Evolutionary conservation across 306 rosid genomes (phyloP).

Genomic region (Casuarina equisetifolia): DNA sequence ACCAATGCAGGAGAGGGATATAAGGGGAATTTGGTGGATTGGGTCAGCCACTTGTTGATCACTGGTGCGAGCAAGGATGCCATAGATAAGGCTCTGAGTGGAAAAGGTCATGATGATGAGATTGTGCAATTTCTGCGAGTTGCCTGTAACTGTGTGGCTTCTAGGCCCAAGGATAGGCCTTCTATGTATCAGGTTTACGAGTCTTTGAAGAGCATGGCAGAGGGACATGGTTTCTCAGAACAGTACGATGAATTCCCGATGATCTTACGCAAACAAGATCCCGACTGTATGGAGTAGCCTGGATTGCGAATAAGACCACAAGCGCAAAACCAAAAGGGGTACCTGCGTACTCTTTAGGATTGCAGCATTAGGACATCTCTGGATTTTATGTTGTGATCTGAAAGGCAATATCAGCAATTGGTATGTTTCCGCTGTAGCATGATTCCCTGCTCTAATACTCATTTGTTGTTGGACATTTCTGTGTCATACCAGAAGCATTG

Average conservation of each 20-base stretch:
- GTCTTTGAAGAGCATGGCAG: conserved; percentile 49
- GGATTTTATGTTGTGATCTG: neutral
- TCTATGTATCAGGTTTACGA: conserved; percentile 54
- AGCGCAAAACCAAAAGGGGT: neutral
- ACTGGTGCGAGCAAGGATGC: conserved; percentile 40
- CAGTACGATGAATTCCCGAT: conserved; percentile 47
- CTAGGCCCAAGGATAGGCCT: conserved; percentile 61
- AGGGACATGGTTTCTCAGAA: conserved; percentile 46
- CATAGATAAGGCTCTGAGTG: conserved; percentile 46
- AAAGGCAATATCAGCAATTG: conserved; percentile 3
- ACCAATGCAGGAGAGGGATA: conserved; percentile 40
- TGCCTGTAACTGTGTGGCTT: conserved; percentile 47
- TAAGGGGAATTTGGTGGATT: conserved; percentile 54
- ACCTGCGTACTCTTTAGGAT: neutral
- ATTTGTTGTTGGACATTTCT: conserved; percentile 10
- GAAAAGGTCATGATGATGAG: conserved; percentile 49
- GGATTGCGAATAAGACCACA: conserved; percentile 1
- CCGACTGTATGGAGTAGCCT: conserved; percentile 20
- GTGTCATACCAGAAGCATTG: conserved; percentile 26
- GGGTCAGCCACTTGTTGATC: conserved; percentile 40
- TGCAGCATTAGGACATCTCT: conserved; percentile 9
- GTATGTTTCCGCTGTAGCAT: conserved; percentile 13
- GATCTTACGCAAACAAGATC: conserved; percentile 34
- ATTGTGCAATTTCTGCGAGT: conserved; percentile 49
- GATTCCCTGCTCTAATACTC: conserved; percentile 14